Evolutionary conservation across 2,329 filamentous ascomycete genomes (phyloP), one percentile per base, ranked within the genome.

Genomic region (Aspergillus sp.): DNA sequence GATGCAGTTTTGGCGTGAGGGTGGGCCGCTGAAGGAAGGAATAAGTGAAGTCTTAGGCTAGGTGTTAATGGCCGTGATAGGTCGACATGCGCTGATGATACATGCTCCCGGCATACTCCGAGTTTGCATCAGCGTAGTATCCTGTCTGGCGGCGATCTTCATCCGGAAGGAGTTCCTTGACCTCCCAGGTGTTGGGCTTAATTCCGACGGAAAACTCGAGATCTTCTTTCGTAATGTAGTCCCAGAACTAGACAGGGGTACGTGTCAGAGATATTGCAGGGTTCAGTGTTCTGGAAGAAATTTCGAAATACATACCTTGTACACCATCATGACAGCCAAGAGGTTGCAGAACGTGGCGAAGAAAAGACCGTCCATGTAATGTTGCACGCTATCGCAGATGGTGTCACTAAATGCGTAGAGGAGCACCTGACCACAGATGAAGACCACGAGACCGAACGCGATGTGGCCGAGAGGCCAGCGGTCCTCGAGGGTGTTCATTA

Each of bases 271-370:
- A 66, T 15, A n/a, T 80, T 70, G 79, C 74, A 15, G 48, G 32
- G 15, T 47, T 30, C 13, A n/a, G 15, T 13, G 21, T 36, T 36
- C 32, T 36, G 5, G 53, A 67, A 5, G n/a, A 11, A 48, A 23
- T 48, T 23, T 15, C 58, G 15, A 42, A 53, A 11, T 57, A 72
- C 80, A 64, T 77, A 88, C 92, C 89, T 99, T 99, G 85, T 99
- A 99, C 39, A 99, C 88, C 95, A 98, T 99, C 95, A 99, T 99
- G 62, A 99, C 94, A 11, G 88, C 92, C 47, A 99, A 82, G 48
- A 99, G 80, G 73, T 99, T 99, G 81, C 92, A 95, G 58, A 94
- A 88, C 0, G 94, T 97, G 4, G 92, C 91, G 72, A 99, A 93
- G 80, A 98, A 96, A 51, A 98, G 79, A 0, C 94, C 94, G 72